Base-by-base conservation (phyloP, 2,329 filamentous ascomycete genomes). In the Geosmithia morbida region DNA sequence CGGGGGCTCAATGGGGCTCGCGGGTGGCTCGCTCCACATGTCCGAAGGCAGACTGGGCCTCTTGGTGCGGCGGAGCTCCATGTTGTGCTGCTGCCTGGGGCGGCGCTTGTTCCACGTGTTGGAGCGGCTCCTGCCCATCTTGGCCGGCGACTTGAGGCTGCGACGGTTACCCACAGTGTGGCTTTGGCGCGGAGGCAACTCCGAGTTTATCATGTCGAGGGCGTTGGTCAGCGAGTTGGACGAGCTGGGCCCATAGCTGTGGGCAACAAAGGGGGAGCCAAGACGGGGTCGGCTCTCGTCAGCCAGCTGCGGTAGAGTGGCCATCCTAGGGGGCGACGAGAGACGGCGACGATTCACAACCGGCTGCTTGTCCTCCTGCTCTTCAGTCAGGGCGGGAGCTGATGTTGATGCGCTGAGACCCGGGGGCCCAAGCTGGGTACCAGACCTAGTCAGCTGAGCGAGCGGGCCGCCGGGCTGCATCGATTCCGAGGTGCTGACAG, bases 401-500 rank as follows among this genome's bases (percentile, higher is more conserved):
- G 29, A 30, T 30, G 29, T 30, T 6, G 29, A 30, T 30, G 29
- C 29, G 29, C 29, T 30, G 29, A 30, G 29, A 30, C 29, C 29
- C 29, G 29, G 11, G 29, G 29, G 29, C 11, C 29, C 29, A 30
- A n/a, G n/a, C n/a, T 30, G 29, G 29, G 29, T 11, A 11, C 29
- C 45, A 18, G 48, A 46, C 26, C 44, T 44, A 17, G 75, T 71
- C 41, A 83, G 67, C 53, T 76, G 74, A 2, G 79, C 78, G 48
- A 84, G 56, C 10, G 78, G 76, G 2, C 77, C 79, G 47, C 75
- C 65, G 0, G 72, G 74, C 53, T 81, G 74, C 80, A 84, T 83
- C 2, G 72, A 72, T 41, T 81, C 76, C 2, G 79, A 71, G 1
- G 79, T 83, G 62, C 76, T 80, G 29, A 81, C 64, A 1, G 71